Base-by-base conservation (phyloP, 495 filamentous ascomycete genomes). In the Cercophora sp. region DNA sequence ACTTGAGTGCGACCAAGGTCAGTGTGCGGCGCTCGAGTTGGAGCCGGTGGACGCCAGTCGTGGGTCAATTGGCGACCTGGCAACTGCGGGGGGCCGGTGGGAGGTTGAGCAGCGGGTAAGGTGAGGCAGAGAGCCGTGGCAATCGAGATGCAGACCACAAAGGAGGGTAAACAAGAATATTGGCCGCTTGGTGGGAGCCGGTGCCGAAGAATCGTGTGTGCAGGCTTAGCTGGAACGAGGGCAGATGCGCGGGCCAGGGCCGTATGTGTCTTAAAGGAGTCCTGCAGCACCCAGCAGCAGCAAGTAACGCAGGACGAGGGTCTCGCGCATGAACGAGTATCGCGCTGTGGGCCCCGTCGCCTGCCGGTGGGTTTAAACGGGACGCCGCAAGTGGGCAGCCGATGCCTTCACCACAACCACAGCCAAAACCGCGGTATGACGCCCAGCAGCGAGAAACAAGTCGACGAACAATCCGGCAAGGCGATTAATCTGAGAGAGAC, bases 251-350 rank as follows among this genome's bases (percentile, higher is more conserved):
- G 53, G 42, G 24, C 43, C 50, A 51, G 54, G 57, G 48, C 46
- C 50, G 49, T 40, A 51, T 51, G 55, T 53, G 50, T 56, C 51
- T 61, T 58, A 56, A 57, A 56, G 54, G 56, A 59, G 60, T 47
- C 43, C 39, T 58, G 55, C 55, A 61, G 59, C 43, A 29, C 43
- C 22, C n/a, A 25, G 43, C 22, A 18, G 43, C 31, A 48, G 43
- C 57, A 51, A 25, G 46, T 51, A 57, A 43, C 43, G 54, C 52
- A 41, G 37, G 54, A 47, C 54, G 62, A 65, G 52, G 57, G 60
- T 57, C 49, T 63, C 52, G 44, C 63, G 62, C 62, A 67, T 65
- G 59, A 63, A 67, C 59, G 59, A 63, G 46, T 46, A 29, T 41
- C 35, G 48, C 34, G n/a, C 53, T 13, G 50, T 34, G 40, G 50